A percentile compares a stretch with the other conserved stretches of the same genome.
These are phyloP conservation scores for Nitzschia sp. DNA, from an alignment of 108 stramenopile genomes.

Conservation along the genomic window DNA sequence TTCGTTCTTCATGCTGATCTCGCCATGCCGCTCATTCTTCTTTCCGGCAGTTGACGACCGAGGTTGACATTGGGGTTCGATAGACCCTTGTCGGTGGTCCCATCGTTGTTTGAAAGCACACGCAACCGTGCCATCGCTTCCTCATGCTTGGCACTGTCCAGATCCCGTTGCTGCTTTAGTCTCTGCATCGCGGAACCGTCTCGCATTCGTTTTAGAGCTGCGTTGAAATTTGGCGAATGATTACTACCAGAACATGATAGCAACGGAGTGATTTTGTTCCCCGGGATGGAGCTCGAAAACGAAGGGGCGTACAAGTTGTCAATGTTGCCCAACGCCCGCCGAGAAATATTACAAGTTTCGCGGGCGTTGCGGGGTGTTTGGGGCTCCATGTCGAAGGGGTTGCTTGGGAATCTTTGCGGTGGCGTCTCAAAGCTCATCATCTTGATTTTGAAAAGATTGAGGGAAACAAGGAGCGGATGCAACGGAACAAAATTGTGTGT, in stretches of 20 bases:
- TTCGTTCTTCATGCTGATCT: slow-evolving; percentile 13
- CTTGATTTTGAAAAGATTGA: no score
- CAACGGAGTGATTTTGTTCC: no score
- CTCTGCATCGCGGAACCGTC: slow-evolving; percentile 6
- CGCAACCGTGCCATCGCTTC: neutral
- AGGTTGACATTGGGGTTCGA: neutral
- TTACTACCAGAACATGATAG: neutral
- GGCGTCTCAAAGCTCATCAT: neutral
- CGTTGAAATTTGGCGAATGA: neutral
- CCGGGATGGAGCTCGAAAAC: slow-evolving; percentile 3
- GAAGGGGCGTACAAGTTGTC: slow-evolving; percentile 7
- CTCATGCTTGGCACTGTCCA: neutral
- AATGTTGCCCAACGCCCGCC: neutral
- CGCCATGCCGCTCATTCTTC: slow-evolving; percentile 9
- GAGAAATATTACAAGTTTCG: neutral
- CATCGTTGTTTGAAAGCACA: neutral
- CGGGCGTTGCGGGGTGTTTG: neutral
- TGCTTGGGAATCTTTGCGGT: neutral
- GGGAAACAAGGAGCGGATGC: no score
- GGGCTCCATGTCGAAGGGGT: slow-evolving; percentile 22
- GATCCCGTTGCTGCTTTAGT: neutral
- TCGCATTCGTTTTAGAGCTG: slow-evolving; percentile 8
- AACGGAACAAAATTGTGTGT: no score
- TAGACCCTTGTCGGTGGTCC: neutral
- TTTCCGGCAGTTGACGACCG: slow-evolving; percentile 4